These are phyloP conservation scores for Trypanosoma rangeli DNA, from an alignment of 208 protist species.

Conservation along the genomic window DNA sequence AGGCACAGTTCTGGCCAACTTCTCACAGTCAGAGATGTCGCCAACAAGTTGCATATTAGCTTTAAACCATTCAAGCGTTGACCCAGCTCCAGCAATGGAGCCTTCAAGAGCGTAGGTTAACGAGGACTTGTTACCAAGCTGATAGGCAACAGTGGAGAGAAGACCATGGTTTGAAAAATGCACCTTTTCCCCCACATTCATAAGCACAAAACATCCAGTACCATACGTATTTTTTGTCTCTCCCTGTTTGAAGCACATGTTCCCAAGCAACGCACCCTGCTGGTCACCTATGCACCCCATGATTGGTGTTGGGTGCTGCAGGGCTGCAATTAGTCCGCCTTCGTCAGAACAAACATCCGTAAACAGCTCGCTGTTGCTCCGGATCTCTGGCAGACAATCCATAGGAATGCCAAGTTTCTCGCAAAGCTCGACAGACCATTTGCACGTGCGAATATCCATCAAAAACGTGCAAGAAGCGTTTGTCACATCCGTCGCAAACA, in stretches of 20 bases:
- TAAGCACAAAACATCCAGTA: conserved; percentile 98
- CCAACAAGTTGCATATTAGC: conserved; percentile 92
- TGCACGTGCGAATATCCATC: conserved; percentile 94
- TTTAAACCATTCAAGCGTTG: conserved; percentile 93
- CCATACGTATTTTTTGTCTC: conserved; percentile 98
- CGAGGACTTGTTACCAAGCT: conserved; percentile 71
- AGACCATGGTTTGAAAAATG: conserved; percentile 92
- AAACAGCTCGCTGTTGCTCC: conserved; percentile 80
- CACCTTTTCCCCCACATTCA: conserved; percentile 93
- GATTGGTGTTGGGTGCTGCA: conserved; percentile 59
- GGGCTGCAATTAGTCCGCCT: conserved; percentile 26
- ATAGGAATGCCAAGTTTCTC: conserved; percentile 81
- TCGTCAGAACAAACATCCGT: conserved; percentile 44
- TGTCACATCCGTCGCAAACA: conserved; percentile 95
- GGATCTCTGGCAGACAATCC: conserved; percentile 90
- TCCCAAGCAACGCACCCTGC: conserved; percentile 96
- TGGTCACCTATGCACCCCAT: conserved; percentile 96
- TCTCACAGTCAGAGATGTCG: conserved; percentile 61
- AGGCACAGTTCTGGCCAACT: conserved; percentile 43
- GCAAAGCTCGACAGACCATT: conserved; percentile 94
- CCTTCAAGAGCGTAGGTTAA: conserved; percentile 88
- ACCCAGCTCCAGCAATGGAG: conserved; percentile 92
- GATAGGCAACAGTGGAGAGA: conserved; percentile 95
- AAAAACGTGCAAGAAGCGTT: conserved; percentile 98
- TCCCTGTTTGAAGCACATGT: conserved; percentile 91